Evolutionary conservation across 1,284 basidiomycete genomes (phyloP).

Genomic region (Athelia psychrophila): DNA sequence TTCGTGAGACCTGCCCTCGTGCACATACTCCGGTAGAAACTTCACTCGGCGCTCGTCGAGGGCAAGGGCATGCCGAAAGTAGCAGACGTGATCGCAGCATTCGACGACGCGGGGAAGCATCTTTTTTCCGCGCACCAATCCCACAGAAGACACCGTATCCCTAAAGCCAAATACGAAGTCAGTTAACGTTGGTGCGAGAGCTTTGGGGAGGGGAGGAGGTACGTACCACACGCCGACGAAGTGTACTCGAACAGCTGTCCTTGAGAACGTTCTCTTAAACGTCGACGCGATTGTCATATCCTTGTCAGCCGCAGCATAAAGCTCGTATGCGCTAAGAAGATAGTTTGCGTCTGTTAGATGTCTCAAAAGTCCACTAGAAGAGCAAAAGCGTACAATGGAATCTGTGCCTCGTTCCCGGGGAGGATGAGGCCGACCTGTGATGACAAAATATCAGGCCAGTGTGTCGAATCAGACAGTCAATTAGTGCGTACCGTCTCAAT

Average conservation of each 20-base stretch:
- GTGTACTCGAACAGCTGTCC: conserved; percentile 24
- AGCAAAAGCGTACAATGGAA: conserved; percentile 27
- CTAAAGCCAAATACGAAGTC: conserved; percentile 11
- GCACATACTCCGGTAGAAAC: conserved; percentile 35
- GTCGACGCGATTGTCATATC: conserved; percentile 16
- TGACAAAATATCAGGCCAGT: not conserved
- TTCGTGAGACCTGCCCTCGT: conserved; percentile 16
- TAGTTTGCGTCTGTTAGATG: too few relatives aligned
- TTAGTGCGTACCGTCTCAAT: conserved; percentile 21
- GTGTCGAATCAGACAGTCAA: not conserved
- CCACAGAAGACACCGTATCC: conserved; percentile 33
- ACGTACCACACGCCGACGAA: conserved; percentile 34
- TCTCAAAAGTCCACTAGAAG: conserved; percentile 8
- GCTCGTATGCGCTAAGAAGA: not conserved
- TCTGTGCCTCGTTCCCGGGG: conserved; percentile 33
- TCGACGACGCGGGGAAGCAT: conserved; percentile 24
- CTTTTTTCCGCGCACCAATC: conserved; percentile 21
- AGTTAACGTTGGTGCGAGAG: not conserved
- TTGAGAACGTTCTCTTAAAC: conserved; percentile 24
- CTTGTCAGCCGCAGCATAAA: not conserved
- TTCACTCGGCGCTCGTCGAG: conserved; percentile 39
- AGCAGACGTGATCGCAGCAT: conserved; percentile 24
- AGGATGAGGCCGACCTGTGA: conserved; percentile 31
- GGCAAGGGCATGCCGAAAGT: conserved; percentile 29
- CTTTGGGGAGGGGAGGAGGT: not conserved